These are phyloP conservation scores for Cichorium intybus DNA, from an alignment of 140 eudicot species.

Conservation along the genomic window DNA sequence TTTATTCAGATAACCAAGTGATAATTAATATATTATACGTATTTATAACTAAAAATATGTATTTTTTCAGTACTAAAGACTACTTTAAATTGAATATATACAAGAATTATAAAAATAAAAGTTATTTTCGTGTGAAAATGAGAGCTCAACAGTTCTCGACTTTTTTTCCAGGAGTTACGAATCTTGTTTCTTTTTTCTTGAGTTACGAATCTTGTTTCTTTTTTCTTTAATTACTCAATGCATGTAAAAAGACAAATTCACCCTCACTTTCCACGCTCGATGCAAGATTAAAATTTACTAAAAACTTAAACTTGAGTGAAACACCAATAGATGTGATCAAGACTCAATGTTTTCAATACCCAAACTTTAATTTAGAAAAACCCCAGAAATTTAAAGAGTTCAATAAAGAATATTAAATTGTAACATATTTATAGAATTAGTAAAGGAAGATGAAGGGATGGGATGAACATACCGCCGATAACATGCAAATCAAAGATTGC, in stretches of 20 bases:
- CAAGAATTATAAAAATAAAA: not conserved
- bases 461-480: slow-evolving; percentile 52
- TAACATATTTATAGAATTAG: not conserved
- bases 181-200: slow-evolving; percentile 11
- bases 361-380: not conserved
- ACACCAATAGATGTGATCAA: not conserved
- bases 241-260: slow-evolving; percentile 8
- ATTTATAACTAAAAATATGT: not conserved
- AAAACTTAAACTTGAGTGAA: not conserved
- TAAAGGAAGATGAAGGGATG: not conserved
- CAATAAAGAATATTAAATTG: not conserved
- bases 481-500: slow-evolving; percentile 75
- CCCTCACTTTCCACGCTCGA: slow-evolving; percentile 5
- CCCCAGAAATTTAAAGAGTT: not conserved
- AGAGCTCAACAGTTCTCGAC: slow-evolving; percentile 19
- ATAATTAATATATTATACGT: no score
- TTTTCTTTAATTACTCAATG: not conserved
- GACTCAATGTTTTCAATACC: not conserved
- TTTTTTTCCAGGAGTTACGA: slow-evolving; percentile 28
- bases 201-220: slow-evolving; percentile 25
- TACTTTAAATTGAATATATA: not conserved
- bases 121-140: not conserved
- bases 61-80: not conserved
- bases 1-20: not conserved
- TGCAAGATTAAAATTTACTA: not conserved